Conservation (phyloP, 2,329 filamentous ascomycete species). For the Ophiostoma pallidulum region DNA sequence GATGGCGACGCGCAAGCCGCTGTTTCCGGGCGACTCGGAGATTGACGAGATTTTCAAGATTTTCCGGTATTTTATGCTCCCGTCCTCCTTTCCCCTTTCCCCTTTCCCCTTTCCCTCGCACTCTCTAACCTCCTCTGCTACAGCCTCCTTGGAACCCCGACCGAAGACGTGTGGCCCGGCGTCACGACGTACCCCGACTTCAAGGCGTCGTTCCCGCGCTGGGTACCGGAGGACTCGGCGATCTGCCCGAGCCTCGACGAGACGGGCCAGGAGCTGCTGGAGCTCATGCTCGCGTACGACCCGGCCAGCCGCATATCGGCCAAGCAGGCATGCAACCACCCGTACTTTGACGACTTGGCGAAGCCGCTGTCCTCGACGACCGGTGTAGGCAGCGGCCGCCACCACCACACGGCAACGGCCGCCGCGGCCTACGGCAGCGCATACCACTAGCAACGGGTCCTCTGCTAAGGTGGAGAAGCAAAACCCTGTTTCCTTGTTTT, state of each 20-base stretch:
- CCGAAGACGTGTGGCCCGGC: conserved; percentile 71
- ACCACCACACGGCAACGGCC: conserved; percentile 3
- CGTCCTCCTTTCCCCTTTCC: no score
- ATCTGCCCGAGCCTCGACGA: conserved; percentile 65
- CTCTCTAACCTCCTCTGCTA: conserved; percentile 18
- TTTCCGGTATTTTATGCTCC: conserved; percentile 72
- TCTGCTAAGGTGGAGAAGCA: background rate
- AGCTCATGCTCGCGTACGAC: conserved; percentile 69
- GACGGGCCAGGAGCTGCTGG: conserved; percentile 54
- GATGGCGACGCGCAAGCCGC: conserved; percentile 82
- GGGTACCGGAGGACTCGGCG: conserved; percentile 57
- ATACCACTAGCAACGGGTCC: conserved; percentile 23
- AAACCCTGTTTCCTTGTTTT: background rate
- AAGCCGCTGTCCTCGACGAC: conserved; percentile 11
- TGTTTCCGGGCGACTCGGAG: conserved; percentile 83
- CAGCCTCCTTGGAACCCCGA: conserved; percentile 67
- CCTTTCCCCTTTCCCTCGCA: background rate
- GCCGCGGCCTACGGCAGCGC: conserved; percentile 19
- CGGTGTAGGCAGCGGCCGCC: background rate
- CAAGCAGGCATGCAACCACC: conserved; percentile 75
- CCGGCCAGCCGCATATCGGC: conserved; percentile 75
- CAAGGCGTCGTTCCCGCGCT: conserved; percentile 81
- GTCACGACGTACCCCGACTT: conserved; percentile 85
- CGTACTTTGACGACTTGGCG: conserved; percentile 54
- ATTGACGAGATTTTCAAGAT: conserved; percentile 96